A percentile compares a stretch with the other conserved stretches of the same genome.
phyloP scores from a whole-genome alignment of 352 stramenopile species.

The Globisporangium viniferum region DNA sequence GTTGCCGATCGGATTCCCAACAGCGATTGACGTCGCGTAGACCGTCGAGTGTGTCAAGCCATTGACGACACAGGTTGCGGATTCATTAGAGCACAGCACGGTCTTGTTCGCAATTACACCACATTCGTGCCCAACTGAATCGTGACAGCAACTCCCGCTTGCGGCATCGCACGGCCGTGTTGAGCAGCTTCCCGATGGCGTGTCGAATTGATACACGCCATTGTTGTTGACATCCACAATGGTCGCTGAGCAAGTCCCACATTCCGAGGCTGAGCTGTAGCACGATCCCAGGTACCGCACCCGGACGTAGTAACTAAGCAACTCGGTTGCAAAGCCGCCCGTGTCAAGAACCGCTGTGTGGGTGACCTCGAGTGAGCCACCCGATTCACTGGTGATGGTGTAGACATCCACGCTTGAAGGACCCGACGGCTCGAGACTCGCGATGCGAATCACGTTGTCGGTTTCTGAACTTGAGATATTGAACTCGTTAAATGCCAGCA shows the following conservation, averaged over 20 bases:
- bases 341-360: conserved; percentile 23
- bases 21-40: conserved; percentile 28
- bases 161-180: conserved; percentile 7
- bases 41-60: conserved; percentile 27
- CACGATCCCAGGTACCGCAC: conserved; percentile 28
- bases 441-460: conserved; percentile 18
- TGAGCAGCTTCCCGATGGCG: conserved; percentile 7
- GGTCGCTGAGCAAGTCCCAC: conserved; percentile 25
- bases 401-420: conserved; percentile 24
- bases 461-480: conserved; percentile 18
- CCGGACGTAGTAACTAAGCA: conserved; percentile 22
- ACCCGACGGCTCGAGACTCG: conserved; percentile 14
- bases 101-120: conserved; percentile 16
- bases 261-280: conserved; percentile 1
- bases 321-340: conserved; percentile 23
- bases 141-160: conserved; percentile 18
- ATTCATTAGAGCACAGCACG: conserved; percentile 14
- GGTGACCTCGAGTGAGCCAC: conserved; percentile 27
- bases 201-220: background rate
- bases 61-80: conserved; percentile 19
- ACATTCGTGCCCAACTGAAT: conserved; percentile 19
- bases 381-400: conserved; percentile 17
- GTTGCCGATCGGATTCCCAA: conserved; percentile 34
- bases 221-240: background rate
- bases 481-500: conserved; percentile 48